Conservation (phyloP, 495 filamentous ascomycete species). For the Lophiostoma macrostomum region DNA sequence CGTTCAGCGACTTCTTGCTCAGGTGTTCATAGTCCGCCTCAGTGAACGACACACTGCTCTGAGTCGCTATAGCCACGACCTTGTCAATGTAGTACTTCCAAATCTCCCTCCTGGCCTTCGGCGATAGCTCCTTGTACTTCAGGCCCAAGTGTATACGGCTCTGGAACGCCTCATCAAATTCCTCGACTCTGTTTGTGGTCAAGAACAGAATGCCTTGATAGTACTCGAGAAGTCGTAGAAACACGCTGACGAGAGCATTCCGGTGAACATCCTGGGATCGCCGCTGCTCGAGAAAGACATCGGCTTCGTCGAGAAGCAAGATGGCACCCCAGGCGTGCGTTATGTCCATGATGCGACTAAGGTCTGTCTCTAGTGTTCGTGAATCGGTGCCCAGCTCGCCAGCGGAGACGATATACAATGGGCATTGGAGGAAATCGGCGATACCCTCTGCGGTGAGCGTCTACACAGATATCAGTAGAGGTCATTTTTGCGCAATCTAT, state of each 20-base stretch:
- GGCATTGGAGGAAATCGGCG: constrained; percentile 74
- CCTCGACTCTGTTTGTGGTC: constrained; percentile 76
- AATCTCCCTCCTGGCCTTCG: constrained; percentile 73
- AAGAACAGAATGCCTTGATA: constrained; percentile 80
- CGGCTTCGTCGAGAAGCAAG: constrained; percentile 47
- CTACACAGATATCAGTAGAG: too few species aligned
- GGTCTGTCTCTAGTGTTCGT: constrained; percentile 70
- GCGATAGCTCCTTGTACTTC: constrained; percentile 72
- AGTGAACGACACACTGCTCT: constrained; percentile 57
- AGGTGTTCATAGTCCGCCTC: constrained; percentile 67
- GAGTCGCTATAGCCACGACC: constrained; percentile 61
- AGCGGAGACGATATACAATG: constrained; percentile 79
- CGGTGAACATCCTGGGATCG: constrained; percentile 46
- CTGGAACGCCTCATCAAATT: constrained; percentile 67
- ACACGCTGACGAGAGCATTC: constrained; percentile 47
- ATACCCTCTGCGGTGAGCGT: constrained; percentile 88
- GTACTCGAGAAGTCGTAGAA: constrained; percentile 56
- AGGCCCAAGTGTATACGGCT: constrained; percentile 71
- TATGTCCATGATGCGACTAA: constrained; percentile 82
- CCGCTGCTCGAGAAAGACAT: constrained; percentile 48
- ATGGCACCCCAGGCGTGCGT: constrained; percentile 81
- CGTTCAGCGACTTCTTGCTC: constrained; percentile 72
- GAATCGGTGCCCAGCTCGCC: constrained; percentile 81
- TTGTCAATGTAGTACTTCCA: constrained; percentile 83
- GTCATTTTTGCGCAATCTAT: too few species aligned